These are phyloP conservation scores for Microbotryum lychnidis-dioicae DNA, from an alignment of 1,284 basidiomycete genomes.

Conservation along the genomic window DNA sequence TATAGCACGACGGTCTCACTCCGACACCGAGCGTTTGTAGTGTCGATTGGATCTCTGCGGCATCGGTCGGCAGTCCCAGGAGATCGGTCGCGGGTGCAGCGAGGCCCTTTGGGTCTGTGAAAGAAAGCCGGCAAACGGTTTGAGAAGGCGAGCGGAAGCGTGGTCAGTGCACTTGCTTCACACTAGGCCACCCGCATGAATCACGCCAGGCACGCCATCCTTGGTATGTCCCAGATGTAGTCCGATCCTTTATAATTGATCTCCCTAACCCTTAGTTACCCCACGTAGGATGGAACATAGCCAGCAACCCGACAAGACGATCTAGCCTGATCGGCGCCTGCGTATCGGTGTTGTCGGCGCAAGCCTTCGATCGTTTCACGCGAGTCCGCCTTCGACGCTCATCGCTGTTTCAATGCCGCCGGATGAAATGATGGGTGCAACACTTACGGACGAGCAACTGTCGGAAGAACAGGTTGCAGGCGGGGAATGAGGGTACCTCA, in stretches of 20 bases:
- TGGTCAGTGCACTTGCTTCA: not conserved
- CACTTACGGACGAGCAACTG: conserved; percentile 35
- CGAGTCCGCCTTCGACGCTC: no score
- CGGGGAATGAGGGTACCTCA: conserved; percentile 37
- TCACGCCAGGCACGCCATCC: not conserved
- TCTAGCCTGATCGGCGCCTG: no score
- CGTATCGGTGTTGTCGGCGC: no score
- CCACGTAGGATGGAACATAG: no score
- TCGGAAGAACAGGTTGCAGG: conserved; percentile 45
- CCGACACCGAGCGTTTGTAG: conserved; percentile 27
- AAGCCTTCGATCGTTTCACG: no score
- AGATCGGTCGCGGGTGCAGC: conserved; percentile 20
- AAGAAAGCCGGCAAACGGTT: not conserved
- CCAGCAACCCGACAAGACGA: no score
- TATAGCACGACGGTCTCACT: conserved; percentile 25
- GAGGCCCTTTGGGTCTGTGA: conserved; percentile 15
- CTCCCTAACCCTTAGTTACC: no score
- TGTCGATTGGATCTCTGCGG: conserved; percentile 6
- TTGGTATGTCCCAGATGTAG: not conserved
- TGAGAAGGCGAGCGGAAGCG: not conserved
- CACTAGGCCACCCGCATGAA: not conserved
- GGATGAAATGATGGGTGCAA: not conserved
- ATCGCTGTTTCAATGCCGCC: not conserved
- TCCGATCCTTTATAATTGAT: not conserved
- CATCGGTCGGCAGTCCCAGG: conserved; percentile 28